These are phyloP conservation scores for Clarireedia paspali DNA, from an alignment of 2,329 filamentous ascomycete species.

Conservation along the genomic window DNA sequence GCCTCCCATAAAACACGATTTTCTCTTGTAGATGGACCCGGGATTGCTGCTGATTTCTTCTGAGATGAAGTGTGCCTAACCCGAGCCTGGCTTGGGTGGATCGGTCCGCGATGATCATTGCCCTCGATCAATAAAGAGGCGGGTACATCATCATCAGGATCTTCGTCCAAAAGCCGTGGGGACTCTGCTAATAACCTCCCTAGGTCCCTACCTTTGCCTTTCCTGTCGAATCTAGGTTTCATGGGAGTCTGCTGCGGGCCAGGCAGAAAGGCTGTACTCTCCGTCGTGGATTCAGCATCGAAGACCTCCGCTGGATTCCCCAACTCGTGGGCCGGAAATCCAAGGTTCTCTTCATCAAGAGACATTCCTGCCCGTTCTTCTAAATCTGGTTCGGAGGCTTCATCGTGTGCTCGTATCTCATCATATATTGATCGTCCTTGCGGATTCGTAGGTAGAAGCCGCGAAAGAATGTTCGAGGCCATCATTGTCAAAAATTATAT, in stretches of 20 bases:
- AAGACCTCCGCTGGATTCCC: constrained; percentile 23
- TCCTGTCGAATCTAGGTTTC: neutral
- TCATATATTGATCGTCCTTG: constrained; percentile 30
- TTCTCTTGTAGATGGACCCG: constrained; percentile 37
- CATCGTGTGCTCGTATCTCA: constrained; percentile 28
- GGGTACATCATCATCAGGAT: constrained; percentile 47
- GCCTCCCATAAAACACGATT: constrained; percentile 48
- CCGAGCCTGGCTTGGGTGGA: constrained; percentile 21
- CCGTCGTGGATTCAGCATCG: constrained; percentile 27
- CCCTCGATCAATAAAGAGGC: constrained; percentile 55
- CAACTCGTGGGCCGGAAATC: constrained; percentile 28
- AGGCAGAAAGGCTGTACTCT: constrained; percentile 27
- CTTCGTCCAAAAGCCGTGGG: constrained; percentile 28
- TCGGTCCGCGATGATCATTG: constrained; percentile 30
- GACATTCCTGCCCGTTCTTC: constrained; percentile 28
- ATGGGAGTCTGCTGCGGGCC: constrained; percentile 11
- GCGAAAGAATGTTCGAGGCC: constrained; percentile 29
- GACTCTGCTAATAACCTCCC: constrained; percentile 26
- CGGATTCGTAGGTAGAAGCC: constrained; percentile 26
- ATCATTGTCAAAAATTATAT: constrained; percentile 20
- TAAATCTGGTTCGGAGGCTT: constrained; percentile 26
- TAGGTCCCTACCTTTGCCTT: constrained; percentile 2
- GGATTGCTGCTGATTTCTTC: constrained; percentile 27
- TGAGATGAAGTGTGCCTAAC: constrained; percentile 10
- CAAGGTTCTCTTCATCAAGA: constrained; percentile 29